phyloP scores from a whole-genome alignment of 371 early-diverging fungal species.

The Mortierella sp. region DNA sequence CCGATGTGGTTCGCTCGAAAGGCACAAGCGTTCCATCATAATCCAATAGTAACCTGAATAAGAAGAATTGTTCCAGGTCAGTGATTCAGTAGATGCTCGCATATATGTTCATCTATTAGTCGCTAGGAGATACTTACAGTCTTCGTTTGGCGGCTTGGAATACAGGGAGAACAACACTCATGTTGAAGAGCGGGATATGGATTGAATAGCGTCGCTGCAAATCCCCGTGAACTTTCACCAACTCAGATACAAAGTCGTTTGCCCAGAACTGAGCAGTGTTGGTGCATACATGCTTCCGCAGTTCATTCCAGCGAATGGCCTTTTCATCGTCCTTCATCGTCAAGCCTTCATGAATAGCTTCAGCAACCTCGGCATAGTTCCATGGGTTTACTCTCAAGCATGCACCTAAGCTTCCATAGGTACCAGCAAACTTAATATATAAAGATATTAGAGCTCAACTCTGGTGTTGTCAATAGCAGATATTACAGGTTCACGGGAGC shows the following conservation, averaged over 20 bases:
- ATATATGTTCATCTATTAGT: not conserved
- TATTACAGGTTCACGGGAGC: not conserved
- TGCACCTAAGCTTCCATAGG: constrained; percentile 92
- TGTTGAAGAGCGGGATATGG: constrained; percentile 71
- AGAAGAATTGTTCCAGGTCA: not conserved
- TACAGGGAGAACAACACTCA: constrained; percentile 58
- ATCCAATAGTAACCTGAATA: constrained; percentile 76
- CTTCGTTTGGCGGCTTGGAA: constrained; percentile 67
- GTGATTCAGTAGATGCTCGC: not conserved
- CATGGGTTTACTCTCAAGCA: constrained; percentile 92
- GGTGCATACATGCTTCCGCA: constrained; percentile 74
- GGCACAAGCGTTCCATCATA: constrained; percentile 90
- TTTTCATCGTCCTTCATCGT: constrained; percentile 71
- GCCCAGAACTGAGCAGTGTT: constrained; percentile 84
- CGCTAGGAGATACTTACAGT: constrained; percentile 60
- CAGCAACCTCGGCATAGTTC: constrained; percentile 88
- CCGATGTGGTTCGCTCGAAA: constrained; percentile 68
- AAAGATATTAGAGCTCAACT: not conserved
- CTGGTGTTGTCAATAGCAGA: not conserved
- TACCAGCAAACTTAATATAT: constrained; percentile 86
- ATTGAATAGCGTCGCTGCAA: constrained; percentile 67
- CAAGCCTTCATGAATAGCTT: constrained; percentile 86
- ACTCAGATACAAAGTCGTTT: constrained; percentile 64
- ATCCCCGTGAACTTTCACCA: constrained; percentile 70
- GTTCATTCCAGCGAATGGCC: constrained; percentile 68